Base-by-base conservation (phyloP, 2,329 filamentous ascomycete genomes). In the Pseudocercospora fijiensis region DNA sequence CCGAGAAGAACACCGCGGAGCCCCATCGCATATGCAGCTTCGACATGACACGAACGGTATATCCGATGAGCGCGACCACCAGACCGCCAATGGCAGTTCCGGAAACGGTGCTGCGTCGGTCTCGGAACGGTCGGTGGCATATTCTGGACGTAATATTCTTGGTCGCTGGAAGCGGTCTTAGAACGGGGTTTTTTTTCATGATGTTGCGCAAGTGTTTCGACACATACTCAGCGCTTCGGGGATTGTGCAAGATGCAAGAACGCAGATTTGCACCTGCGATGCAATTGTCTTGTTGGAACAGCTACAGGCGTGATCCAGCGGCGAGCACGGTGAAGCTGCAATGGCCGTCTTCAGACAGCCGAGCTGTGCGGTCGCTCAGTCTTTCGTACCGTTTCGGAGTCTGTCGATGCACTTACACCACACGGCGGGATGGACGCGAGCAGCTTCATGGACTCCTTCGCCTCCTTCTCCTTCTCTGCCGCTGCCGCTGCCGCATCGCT, bases 101-200 rank as follows among this genome's bases (percentile, higher is more conserved):
- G 11, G 26, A 24, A 20, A 16, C 22, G 22, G 45, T 47, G 53
- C 26, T 28, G 60, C 58, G 51, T 37, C 53, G 28, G 33, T 61
- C 58, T 8, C 62, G 53, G 4, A 62, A 56, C 7, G 63, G 53
- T 22, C 64, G 51, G 9, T 63, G 20, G 59, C 66, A 67, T 28
- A 67, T 57, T n/a, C 56, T 62, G 28, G 55, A 30, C 10, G 58
- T 66, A 5, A 62, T 57, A 24, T 67, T 67, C 30, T 67, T 67
- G 16, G 61, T 64, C 11, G 61, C 65, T 67, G 20, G 43, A 4
- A 16, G 8, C 11, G 4, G 24, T 2, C 27, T 62, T 18, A 41
- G 58, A 52, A 2, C 10, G n/a, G n/a, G n/a, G n/a, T n/a, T 9
- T 5, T 11, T 28, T 24, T 37, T 13, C 11, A 45, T 37, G 45